Evolutionary conservation across 768 basidiomycete genomes (phyloP).

Genomic region (Mycena polygramma): DNA sequence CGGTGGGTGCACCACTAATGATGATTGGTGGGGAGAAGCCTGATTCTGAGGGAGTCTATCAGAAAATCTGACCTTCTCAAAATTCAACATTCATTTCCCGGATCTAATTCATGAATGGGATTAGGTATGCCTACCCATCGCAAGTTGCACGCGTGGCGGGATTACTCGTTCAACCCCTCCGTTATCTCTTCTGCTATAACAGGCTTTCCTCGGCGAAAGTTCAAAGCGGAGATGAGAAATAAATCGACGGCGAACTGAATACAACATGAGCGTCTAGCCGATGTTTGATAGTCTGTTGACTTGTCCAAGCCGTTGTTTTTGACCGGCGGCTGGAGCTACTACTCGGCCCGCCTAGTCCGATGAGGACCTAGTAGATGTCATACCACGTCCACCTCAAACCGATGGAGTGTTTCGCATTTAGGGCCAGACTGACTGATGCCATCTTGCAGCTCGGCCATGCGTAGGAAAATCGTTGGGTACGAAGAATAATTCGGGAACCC

Average conservation of each 20-base stretch:
- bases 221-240: background rate
- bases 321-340: background rate
- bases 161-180: background rate
- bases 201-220: background rate
- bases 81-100: slow-evolving; percentile 15
- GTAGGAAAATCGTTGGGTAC: slow-evolving; percentile 22
- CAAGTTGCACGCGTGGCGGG: slow-evolving; percentile 5
- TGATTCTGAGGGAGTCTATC: slow-evolving; percentile 16
- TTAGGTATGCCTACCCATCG: background rate
- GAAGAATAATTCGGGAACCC: slow-evolving; percentile 14
- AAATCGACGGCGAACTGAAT: slow-evolving; percentile 1
- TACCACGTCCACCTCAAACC: slow-evolving; percentile 25
- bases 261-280: slow-evolving; percentile 1
- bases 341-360: slow-evolving; percentile 1
- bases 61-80: slow-evolving; percentile 30
- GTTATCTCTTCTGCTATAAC: background rate
- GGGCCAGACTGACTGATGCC: slow-evolving; percentile 8
- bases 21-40: slow-evolving; percentile 31
- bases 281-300: slow-evolving; percentile 8
- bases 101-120: background rate
- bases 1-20: slow-evolving; percentile 13
- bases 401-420: slow-evolving; percentile 28
- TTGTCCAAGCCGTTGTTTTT: too few species aligned
- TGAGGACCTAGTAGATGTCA: slow-evolving; percentile 20
- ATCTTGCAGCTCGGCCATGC: slow-evolving; percentile 20